Evolutionary conservation across 2,329 filamentous ascomycete species (phyloP).

Genomic region (Neonectria sp.): DNA sequence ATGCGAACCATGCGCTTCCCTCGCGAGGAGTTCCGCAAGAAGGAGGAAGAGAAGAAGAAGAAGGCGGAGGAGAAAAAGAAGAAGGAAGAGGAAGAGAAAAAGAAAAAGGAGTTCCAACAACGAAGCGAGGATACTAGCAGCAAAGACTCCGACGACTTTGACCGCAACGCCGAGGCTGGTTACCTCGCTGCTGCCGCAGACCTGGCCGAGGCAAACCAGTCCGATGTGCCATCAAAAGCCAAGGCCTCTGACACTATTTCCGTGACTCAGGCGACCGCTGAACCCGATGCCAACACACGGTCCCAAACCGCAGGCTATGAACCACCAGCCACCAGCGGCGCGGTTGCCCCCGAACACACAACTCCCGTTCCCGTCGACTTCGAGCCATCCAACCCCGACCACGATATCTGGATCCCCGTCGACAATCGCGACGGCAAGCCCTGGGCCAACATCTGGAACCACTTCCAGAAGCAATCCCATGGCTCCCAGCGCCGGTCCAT

Average conservation of each 20-base stretch:
- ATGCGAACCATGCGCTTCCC: constrained; percentile 84
- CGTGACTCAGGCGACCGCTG: not conserved
- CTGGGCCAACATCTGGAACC: constrained; percentile 78
- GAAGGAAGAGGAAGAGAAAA: constrained; percentile 28
- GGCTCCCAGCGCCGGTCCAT: constrained; percentile 71
- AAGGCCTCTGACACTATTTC: not conserved
- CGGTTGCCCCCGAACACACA: not conserved
- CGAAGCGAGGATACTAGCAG: constrained; percentile 13
- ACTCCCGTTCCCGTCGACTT: constrained; percentile 4
- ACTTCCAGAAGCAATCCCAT: constrained; percentile 57
- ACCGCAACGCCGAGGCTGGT: constrained; percentile 5
- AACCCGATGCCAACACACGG: not conserved
- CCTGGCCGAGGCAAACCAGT: constrained; percentile 1
- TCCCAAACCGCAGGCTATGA: not conserved
- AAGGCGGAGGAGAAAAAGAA: constrained; percentile 36
- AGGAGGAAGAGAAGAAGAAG: constrained; percentile 44
- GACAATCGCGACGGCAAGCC: constrained; percentile 68
- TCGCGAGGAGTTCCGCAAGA: constrained; percentile 56
- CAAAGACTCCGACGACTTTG: not conserved
- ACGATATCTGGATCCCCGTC: constrained; percentile 54
- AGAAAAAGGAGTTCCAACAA: constrained; percentile 19
- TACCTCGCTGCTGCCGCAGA: not conserved
- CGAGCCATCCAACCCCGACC: constrained; percentile 45
- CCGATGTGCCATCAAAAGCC: not conserved
- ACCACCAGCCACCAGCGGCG: not conserved